These are phyloP conservation scores for Microcyclospora tardicrescens DNA, from an alignment of 2,329 filamentous ascomycete species.

Conservation along the genomic window DNA sequence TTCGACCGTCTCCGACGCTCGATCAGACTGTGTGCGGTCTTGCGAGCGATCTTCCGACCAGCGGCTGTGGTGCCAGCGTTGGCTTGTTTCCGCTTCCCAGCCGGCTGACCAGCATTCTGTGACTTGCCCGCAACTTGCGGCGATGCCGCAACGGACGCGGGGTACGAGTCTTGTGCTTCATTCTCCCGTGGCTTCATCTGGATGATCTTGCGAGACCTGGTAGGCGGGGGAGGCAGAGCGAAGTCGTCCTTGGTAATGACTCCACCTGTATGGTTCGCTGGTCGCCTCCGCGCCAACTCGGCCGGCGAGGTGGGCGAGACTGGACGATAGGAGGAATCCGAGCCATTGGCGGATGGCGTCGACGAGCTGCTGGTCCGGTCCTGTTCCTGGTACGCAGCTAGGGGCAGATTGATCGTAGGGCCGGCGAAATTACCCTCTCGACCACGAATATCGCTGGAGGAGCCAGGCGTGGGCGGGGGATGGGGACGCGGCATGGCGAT, in stretches of 20 bases:
- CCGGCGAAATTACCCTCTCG: conserved; percentile 53
- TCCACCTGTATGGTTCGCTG: conserved; percentile 13
- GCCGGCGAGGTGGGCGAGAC: conserved; percentile 32
- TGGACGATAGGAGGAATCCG: conserved; percentile 39
- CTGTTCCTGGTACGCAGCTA: conserved; percentile 49
- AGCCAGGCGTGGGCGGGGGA: conserved; percentile 63
- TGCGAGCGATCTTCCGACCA: conserved; percentile 86
- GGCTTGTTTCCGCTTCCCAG: conserved; percentile 63
- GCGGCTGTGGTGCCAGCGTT: conserved; percentile 60
- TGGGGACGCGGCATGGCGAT: conserved; percentile 49
- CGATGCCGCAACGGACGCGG: conserved; percentile 3
- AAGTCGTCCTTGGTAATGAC: conserved; percentile 48
- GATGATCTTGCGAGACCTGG: conserved; percentile 86
- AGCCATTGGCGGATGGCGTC: conserved; percentile 35
- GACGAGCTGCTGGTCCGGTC: conserved; percentile 37
- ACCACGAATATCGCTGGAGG: conserved; percentile 66
- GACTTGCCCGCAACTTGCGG: conserved; percentile 9
- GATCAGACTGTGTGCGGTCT: conserved; percentile 92
- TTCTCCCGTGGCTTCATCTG: conserved; percentile 71
- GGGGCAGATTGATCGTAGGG: conserved; percentile 60
- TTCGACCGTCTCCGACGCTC: conserved; percentile 81
- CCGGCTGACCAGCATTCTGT: conserved; percentile 14
- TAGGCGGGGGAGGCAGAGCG: conserved; percentile 80
- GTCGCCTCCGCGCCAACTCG: conserved; percentile 22
- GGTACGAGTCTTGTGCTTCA: conserved; percentile 17